A percentile compares a stretch with the other conserved stretches of the same genome.
Evolutionary conservation across 768 basidiomycete genomes (phyloP).

Genomic region (Boletus vermiculosoides): DNA sequence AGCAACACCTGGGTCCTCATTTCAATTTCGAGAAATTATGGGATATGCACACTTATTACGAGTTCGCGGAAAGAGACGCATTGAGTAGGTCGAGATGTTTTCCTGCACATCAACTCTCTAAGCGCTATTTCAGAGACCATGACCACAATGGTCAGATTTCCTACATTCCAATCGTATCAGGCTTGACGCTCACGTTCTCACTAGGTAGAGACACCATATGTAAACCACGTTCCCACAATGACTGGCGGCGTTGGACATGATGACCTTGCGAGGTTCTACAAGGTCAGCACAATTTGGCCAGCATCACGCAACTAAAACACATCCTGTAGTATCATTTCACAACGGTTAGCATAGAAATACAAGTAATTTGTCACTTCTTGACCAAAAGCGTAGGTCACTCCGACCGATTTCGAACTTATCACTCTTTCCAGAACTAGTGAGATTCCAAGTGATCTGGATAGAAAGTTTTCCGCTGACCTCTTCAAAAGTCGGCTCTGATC

Average conservation of each 20-base stretch:
- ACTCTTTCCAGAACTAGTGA: constrained; percentile 42
- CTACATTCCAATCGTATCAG: not conserved
- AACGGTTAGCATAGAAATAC: constrained; percentile 18
- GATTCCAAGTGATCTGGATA: constrained; percentile 1
- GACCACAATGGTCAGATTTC: constrained; percentile 38
- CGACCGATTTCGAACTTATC: constrained; percentile 39
- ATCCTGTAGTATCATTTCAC: constrained; percentile 40
- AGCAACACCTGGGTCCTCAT: constrained; percentile 40
- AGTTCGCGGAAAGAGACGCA: constrained; percentile 41
- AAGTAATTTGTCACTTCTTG: not conserved
- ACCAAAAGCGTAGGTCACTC: constrained; percentile 35
- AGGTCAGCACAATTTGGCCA: constrained; percentile 24
- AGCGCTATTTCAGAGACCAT: constrained; percentile 36
- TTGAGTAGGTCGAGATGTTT: constrained; percentile 29
- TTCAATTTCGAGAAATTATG: constrained; percentile 46
- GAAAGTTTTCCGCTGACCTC: not conserved
- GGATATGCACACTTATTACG: constrained; percentile 47
- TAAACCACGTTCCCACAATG: constrained; percentile 44
- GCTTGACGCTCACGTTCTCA: constrained; percentile 1
- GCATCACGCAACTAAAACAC: not conserved
- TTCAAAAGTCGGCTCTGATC: constrained; percentile 38
- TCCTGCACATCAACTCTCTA: not conserved
- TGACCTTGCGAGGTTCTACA: constrained; percentile 47
- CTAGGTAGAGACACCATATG: constrained; percentile 42
- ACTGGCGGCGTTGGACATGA: constrained; percentile 46